phyloP scores from a whole-genome alignment of 441 rosid species.

The Capsella rubella region DNA sequence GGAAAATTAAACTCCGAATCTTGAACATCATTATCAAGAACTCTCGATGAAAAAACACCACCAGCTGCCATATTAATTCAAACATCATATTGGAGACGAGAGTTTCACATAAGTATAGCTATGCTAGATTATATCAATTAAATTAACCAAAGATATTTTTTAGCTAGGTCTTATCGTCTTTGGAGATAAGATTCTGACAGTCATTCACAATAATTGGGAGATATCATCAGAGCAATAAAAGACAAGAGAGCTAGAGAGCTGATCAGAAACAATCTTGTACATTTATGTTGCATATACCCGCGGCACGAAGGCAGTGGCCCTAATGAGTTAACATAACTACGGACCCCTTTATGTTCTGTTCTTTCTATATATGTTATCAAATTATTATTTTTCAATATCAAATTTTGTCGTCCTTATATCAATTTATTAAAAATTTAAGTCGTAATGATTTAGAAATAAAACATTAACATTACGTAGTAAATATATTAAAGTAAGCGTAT shows the following conservation, averaged over 20 bases:
- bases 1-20: not conserved
- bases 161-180: not conserved
- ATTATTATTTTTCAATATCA: not conserved
- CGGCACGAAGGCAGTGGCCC: not conserved
- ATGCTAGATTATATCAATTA: not conserved
- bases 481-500: too few relatives aligned
- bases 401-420: not conserved
- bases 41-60: too few relatives aligned
- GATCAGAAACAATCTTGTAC: not conserved
- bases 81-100: not conserved
- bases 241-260: not conserved
- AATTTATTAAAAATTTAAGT: too few relatives aligned
- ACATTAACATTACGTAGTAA: not conserved
- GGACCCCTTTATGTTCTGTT: not conserved
- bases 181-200: conserved; percentile 6
- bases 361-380: not conserved
- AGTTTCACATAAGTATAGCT: not conserved
- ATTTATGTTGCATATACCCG: not conserved
- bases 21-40: not conserved
- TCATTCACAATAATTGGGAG: not conserved
- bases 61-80: not conserved
- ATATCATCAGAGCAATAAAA: not conserved
- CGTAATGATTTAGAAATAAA: too few relatives aligned
- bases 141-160: not conserved
- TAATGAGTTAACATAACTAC: not conserved